phyloP scores from a whole-genome alignment of 495 filamentous ascomycete species.

The Aspergillus bertholletiae region DNA sequence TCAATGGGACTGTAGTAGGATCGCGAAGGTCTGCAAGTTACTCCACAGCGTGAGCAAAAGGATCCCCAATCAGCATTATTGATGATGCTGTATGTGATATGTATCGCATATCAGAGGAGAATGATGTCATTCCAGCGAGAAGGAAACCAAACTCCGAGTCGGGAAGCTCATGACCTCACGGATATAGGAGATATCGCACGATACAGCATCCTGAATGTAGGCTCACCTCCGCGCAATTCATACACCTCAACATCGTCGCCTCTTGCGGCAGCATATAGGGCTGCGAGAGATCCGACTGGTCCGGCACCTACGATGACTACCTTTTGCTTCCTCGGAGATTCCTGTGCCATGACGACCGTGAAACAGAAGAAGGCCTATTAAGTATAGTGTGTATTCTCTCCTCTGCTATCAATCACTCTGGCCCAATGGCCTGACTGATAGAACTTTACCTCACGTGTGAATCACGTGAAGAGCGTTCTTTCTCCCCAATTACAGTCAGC shows the following conservation, averaged over 20 bases:
- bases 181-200: neutral
- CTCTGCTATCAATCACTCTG: neutral
- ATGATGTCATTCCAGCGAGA: neutral
- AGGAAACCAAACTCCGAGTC: too few relatives aligned
- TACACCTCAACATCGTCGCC: slow-evolving; percentile 92
- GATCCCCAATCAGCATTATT: neutral
- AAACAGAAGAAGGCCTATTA: neutral
- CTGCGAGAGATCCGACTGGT: slow-evolving; percentile 87
- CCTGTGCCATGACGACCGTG: slow-evolving; percentile 6
- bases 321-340: slow-evolving; percentile 50
- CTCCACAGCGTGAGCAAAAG: neutral
- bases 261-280: slow-evolving; percentile 83
- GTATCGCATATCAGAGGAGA: too few relatives aligned
- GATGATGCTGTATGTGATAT: too few relatives aligned
- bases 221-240: slow-evolving; percentile 84
- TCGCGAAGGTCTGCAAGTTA: slow-evolving; percentile 70
- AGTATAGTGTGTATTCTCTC: neutral
- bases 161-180: too few relatives aligned
- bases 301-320: slow-evolving; percentile 85
- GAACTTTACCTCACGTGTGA: neutral
- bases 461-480: neutral
- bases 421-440: neutral
- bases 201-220: neutral
- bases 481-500: neutral
- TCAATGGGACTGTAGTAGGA: slow-evolving; percentile 77